Evolutionary conservation across 257 asterid species (phyloP).

Genomic region (Phtheirospermum japonicum): DNA sequence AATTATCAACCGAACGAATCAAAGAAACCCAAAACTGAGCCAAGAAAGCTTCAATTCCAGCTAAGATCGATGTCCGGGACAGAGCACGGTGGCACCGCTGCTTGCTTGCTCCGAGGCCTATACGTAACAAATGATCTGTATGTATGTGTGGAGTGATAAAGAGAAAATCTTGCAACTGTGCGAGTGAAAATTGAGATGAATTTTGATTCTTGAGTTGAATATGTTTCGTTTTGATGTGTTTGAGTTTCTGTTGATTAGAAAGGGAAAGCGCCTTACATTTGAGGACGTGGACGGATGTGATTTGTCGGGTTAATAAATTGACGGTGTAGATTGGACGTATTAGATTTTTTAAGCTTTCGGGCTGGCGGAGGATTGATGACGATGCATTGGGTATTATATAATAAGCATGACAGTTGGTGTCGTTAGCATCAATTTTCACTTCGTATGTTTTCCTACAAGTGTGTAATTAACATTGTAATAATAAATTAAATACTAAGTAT

Average conservation of each 20-base stretch:
- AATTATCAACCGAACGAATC: constrained; percentile 1
- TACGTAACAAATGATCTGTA: constrained; percentile 32
- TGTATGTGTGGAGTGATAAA: background rate
- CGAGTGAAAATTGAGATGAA: constrained; percentile 25
- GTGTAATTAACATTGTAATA: too few relatives aligned
- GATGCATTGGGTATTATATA: too few relatives aligned
- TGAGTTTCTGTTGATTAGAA: constrained; percentile 2
- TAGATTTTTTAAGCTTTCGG: constrained; percentile 11
- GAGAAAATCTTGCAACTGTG: constrained; percentile 22
- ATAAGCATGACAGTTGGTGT: too few relatives aligned
- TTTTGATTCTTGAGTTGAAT: constrained; percentile 31
- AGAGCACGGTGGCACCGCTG: constrained; percentile 5
- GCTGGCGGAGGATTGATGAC: too few relatives aligned
- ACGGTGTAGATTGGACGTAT: constrained; percentile 32
- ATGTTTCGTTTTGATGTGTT: too few relatives aligned
- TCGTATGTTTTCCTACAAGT: too few relatives aligned
- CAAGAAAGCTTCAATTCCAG: constrained; percentile 32
- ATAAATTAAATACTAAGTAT: too few relatives aligned
- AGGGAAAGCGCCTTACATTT: too few relatives aligned
- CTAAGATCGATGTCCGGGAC: constrained; percentile 30
- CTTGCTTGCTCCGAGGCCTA: constrained; percentile 13
- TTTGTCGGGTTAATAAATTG: background rate
- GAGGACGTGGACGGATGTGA: constrained; percentile 22
- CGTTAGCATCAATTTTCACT: too few relatives aligned
- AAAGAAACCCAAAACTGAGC: constrained; percentile 15